Evolutionary conservation across 1,284 basidiomycete genomes (phyloP), one percentile per base, ranked within the genome.

Genomic region (Boletus semigastroideus): DNA sequence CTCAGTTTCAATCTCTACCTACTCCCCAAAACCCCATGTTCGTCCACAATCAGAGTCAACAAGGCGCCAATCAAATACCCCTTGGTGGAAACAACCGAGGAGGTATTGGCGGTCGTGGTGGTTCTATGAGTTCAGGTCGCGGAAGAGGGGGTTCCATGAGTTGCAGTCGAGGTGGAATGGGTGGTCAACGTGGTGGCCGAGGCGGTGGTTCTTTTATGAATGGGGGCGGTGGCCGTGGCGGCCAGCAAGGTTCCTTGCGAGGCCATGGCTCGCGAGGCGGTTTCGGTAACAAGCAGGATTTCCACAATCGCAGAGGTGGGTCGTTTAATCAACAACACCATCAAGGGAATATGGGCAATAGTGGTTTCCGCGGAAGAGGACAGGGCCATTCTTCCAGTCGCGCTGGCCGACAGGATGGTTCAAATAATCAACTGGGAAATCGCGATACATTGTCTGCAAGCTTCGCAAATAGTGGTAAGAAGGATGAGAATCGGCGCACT

Each of bases 401-500:
- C 53, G 72, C 77, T 49, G 76, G 73, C 50, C 75, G 83, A 48
- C 79, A 80, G 61, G 84, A 85, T 62, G 74, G 74, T 40, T 71
- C 73, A 54, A 66, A 58, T 52, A 52, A 66, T 51, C 61, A 59
- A 47, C 43, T 49, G 51, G 69, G 68, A 48, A 63, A 72, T 37
- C 75, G 78, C 59, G 82, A 84, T 61, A 72, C 74, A 30, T 56
- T 72, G 22, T 63, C 72, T 56, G 70, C 73, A 53, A 72, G 74
- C 45, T 77, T 70, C 59, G 70, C 72, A 62, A 70, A 73, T 54
- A 67, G 62, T 67, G 80, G 83, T 78, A 89, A 88, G 79, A 86
- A 86, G 70, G 84, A 92, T 71, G 82, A 90, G 74, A 82, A 89
- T 70, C 75, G 86, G 62, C 83, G 91, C 54, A 95, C 93, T 33